phyloP scores from a whole-genome alignment of 2,329 filamentous ascomycete species.

The Nigrospora oryzae region DNA sequence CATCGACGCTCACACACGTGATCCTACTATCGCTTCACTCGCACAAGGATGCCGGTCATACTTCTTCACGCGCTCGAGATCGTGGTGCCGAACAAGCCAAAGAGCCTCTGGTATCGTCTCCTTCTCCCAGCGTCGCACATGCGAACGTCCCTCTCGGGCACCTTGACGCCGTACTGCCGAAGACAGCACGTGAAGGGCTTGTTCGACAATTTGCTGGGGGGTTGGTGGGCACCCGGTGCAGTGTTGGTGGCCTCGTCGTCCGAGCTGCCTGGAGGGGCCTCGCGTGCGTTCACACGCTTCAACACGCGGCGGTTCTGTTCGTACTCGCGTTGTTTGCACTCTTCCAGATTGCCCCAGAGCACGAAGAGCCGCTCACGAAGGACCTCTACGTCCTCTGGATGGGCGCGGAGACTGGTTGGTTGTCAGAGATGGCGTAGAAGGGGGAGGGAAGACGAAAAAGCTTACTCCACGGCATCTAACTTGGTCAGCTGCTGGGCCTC shows the following conservation, averaged over 20 bases:
- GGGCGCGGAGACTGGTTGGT: constrained; percentile 42
- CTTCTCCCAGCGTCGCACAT: constrained; percentile 36
- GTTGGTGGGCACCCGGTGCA: constrained; percentile 4
- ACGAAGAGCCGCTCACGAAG: constrained; percentile 66
- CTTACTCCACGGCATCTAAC: constrained; percentile 37
- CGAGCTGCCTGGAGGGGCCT: constrained; percentile 29
- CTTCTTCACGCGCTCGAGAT: constrained; percentile 25
- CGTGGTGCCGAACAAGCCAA: constrained; percentile 56
- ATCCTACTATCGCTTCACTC: no score
- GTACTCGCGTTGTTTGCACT: constrained; percentile 42
- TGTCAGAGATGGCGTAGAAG: not conserved
- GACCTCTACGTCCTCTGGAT: constrained; percentile 34
- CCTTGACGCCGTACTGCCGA: constrained; percentile 57
- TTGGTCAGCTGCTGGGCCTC: constrained; percentile 39
- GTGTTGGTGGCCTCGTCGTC: constrained; percentile 6
- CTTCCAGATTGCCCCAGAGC: constrained; percentile 82
- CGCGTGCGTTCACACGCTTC: constrained; percentile 14
- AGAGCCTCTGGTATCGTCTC: constrained; percentile 52
- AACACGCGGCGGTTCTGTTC: constrained; percentile 14
- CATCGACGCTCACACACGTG: no score
- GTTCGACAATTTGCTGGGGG: constrained; percentile 32
- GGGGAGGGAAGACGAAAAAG: not conserved
- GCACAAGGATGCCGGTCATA: no score
- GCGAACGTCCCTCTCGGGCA: constrained; percentile 26
- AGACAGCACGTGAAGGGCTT: constrained; percentile 63